These are phyloP conservation scores for Globisporangium spinosum DNA, from an alignment of 352 stramenopile species.

Conservation along the genomic window DNA sequence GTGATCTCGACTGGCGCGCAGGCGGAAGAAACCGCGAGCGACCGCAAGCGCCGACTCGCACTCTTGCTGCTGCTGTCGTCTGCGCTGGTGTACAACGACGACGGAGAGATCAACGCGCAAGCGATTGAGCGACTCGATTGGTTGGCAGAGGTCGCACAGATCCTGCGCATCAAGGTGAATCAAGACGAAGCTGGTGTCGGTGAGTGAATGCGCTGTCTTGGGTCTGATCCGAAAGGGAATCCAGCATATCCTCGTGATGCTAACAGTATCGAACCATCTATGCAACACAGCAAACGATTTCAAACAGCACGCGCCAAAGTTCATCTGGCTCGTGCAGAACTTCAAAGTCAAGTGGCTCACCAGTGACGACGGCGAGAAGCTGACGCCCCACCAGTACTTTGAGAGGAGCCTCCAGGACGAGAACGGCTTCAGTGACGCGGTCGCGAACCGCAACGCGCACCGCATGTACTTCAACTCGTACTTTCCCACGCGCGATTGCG, in stretches of 20 bases:
- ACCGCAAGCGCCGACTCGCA: constrained; percentile 19
- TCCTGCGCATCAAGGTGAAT: constrained; percentile 46
- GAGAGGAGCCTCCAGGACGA: constrained; percentile 43
- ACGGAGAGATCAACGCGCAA: constrained; percentile 44
- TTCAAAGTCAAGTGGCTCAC: constrained; percentile 73
- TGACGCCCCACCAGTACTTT: constrained; percentile 50
- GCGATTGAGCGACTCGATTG: constrained; percentile 48
- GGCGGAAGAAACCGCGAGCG: constrained; percentile 13
- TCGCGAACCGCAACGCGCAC: constrained; percentile 42
- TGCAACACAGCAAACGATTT: constrained; percentile 34
- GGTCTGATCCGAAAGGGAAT: too few relatives aligned
- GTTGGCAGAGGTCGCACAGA: constrained; percentile 32
- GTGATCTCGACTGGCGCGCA: constrained; percentile 25
- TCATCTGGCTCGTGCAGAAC: constrained; percentile 63
- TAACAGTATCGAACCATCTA: too few relatives aligned
- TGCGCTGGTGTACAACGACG: constrained; percentile 51
- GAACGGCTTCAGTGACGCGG: constrained; percentile 49
- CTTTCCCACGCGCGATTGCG: constrained; percentile 38
- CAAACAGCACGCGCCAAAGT: constrained; percentile 43
- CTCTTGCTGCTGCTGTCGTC: constrained; percentile 63
- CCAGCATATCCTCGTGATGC: too few relatives aligned
- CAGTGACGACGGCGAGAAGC: constrained; percentile 34
- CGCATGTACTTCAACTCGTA: constrained; percentile 60
- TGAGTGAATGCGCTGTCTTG: constrained; percentile 16
- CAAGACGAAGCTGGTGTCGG: constrained; percentile 59